Base-by-base conservation (phyloP, 768 basidiomycete genomes). In the Boletus rex-veris region DNA sequence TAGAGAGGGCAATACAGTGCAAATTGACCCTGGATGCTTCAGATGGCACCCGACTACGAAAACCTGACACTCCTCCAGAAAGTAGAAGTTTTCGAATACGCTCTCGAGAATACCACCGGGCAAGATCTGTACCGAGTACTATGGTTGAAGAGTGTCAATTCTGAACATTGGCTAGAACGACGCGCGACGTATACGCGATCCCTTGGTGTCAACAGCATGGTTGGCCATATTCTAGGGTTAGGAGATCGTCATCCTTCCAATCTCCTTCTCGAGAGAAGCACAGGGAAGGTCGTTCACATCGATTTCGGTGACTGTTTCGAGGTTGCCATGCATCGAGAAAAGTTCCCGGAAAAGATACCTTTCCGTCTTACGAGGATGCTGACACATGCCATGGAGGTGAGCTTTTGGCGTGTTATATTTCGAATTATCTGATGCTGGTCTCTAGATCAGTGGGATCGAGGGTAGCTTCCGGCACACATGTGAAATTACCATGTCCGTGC, bases 1-100 rank as follows among this genome's bases (percentile, higher is more conserved):
- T 28, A 85, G 84, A 85, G 84, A 30, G 37, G n/a, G 10, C 26
- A 42, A 45, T n/a, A 33, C 11, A 19, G 40, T 36, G 28, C 19
- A 33, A 42, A 18, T 46, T 59, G 19, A 60, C 50, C 19, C 37
- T 12, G 37, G 12, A 39, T 38, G 41, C 33, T 50, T 37, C 60
- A 98, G 94, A 98, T 98, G 96, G 97, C 97, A 9, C 96, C 97
- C 10, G 96, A 98, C 66, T 99, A 98, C 70, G 96, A 98, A 70
- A 91, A 87, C 63, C 76, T 98, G 30, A 92, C 88, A 30, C 76
- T 98, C 5, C 80, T 99, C 46, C 96, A 99, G 69, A 99, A 99
- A 76, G 91, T 99, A 38, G 97, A 99, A 68, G 97, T 99, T 4
- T 99, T 99, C 73, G 94, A 98, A 71, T 98, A 98, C 62, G 95